Percentiles rank a stretch among this genome's conserved stretches.
Conservation (phyloP, 2,329 filamentous ascomycete species). For the Ophiostoma novo-ulmi region DNA sequence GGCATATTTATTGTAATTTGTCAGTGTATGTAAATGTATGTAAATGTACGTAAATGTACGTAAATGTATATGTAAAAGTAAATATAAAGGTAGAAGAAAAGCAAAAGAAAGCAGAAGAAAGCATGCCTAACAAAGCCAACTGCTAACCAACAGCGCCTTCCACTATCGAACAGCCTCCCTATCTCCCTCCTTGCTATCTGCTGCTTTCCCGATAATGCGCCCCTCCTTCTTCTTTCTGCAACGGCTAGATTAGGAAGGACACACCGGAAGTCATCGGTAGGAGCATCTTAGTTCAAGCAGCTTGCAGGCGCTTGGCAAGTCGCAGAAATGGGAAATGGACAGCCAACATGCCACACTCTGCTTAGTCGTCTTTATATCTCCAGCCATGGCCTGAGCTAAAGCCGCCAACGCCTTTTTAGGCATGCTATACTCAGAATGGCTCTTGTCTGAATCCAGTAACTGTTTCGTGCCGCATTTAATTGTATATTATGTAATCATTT, state of each 20-base stretch:
- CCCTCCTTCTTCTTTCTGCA: not conserved
- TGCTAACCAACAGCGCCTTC: not conserved
- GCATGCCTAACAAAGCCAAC: not conserved
- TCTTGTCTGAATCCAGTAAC: not conserved
- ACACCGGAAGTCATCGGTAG: not conserved
- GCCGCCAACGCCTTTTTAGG: not conserved
- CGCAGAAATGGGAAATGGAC: not conserved
- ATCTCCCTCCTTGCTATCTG: no score
- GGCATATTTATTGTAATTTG: no score
- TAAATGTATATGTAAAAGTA: no score
- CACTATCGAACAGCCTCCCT: no score
- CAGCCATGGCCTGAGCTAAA: not conserved
- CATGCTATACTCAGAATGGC: no score
- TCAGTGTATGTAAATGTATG: no score
- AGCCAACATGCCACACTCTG: not conserved
- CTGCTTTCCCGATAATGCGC: not conserved
- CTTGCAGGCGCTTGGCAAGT: not conserved
- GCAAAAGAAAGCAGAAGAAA: no score
- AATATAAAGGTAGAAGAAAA: no score
- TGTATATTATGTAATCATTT: not conserved
- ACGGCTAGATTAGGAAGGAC: not conserved
- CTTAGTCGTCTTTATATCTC: not conserved
- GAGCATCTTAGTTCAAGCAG: not conserved
- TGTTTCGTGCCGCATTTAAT: not conserved
- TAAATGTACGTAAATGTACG: no score